Evolutionary conservation across 2,329 filamentous ascomycete genomes (phyloP), one percentile per base, ranked within the genome.

Genomic region (Trichoderma afroharzianum): DNA sequence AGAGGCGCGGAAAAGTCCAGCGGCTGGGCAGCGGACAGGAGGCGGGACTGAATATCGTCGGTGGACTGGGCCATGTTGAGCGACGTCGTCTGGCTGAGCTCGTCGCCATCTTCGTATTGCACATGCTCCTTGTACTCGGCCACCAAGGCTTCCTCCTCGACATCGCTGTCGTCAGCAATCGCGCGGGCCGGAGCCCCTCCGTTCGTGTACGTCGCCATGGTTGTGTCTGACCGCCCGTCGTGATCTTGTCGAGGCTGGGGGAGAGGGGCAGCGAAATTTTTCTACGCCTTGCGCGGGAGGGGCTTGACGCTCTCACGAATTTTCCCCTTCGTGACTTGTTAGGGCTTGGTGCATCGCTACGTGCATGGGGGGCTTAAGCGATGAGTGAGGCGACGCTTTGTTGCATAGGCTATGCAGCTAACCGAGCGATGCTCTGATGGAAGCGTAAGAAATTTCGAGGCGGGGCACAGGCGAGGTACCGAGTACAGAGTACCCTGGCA

Each of bases 81-180:
- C 69, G 89, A 91, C 80, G 84, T 90, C 77, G 90, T 90, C 81
- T 90, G 89, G 82, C 95, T 94, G 77, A 97, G 85, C 76, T 97
- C 83, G 84, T 94, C 90, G 77, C 91, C 91, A 80, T 95, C 94
- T 79, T 97, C 93, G 80, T 95, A 98, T 82, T 96, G 94, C 77
- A 97, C 93, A 84, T 98, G 95, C 85, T 98, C 94, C 81, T 91
- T 92, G 88, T 98, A 98, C 85, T 98, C 94, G 84, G 94, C 94
- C 78, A 94, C 96, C 76, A 99, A 90, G 78, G 92, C 92, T 85
- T 98, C 96, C 88, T 98, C 95, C 85, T 98, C 95, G 76, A 93
- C 92, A 82, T 98, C 96, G 80, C 94, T 97, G 81, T 97, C 94
- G 83, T 95, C 92, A 78, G 90, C 90, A 72, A 89, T 83, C 76